These are phyloP conservation scores for Didymella arachidicola DNA, from an alignment of 2,329 filamentous ascomycete species.

Conservation along the genomic window DNA sequence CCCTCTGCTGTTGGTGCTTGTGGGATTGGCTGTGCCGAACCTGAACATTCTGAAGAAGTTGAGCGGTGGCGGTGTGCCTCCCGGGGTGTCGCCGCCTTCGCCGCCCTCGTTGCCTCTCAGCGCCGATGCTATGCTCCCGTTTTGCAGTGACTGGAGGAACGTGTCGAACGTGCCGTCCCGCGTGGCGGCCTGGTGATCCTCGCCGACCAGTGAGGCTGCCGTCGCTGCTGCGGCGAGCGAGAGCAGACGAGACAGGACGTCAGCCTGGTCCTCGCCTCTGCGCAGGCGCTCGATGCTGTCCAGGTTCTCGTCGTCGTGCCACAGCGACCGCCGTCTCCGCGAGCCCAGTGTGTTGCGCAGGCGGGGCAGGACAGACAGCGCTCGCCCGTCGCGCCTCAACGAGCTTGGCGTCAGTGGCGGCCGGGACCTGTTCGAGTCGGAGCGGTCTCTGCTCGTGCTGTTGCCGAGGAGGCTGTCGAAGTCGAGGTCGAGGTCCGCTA, in stretches of 20 bases:
- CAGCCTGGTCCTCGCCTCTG: conserved; percentile 67
- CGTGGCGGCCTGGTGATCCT: conserved; percentile 62
- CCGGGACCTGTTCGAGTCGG: conserved; percentile 30
- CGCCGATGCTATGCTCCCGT: conserved; percentile 65
- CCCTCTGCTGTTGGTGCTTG: conserved; percentile 29
- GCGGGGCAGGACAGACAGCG: conserved; percentile 48
- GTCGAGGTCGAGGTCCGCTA: conserved; percentile 50
- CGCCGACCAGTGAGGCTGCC: conserved; percentile 70
- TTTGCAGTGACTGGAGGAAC: conserved; percentile 69
- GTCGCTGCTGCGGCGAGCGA: conserved; percentile 70
- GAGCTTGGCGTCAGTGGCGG: conserved; percentile 29
- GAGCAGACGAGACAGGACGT: conserved; percentile 67
- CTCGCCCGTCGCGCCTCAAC: conserved; percentile 41
- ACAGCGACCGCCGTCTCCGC: conserved; percentile 62
- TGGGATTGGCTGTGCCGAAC: conserved; percentile 62
- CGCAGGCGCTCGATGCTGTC: conserved; percentile 49
- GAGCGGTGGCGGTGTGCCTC: conserved; percentile 61
- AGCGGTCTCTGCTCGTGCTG: conserved; percentile 27
- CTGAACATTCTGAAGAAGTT: conserved; percentile 75
- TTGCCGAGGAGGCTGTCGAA: conserved; percentile 45
- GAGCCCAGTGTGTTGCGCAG: conserved; percentile 55
- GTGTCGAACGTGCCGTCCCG: conserved; percentile 69
- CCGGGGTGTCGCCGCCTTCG: conserved; percentile 48
- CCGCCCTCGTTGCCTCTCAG: conserved; percentile 56
- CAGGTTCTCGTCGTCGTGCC: conserved; percentile 38